These are phyloP conservation scores for Mycocentrospora acerina DNA, from an alignment of 2,329 filamentous ascomycete genomes.

Conservation along the genomic window DNA sequence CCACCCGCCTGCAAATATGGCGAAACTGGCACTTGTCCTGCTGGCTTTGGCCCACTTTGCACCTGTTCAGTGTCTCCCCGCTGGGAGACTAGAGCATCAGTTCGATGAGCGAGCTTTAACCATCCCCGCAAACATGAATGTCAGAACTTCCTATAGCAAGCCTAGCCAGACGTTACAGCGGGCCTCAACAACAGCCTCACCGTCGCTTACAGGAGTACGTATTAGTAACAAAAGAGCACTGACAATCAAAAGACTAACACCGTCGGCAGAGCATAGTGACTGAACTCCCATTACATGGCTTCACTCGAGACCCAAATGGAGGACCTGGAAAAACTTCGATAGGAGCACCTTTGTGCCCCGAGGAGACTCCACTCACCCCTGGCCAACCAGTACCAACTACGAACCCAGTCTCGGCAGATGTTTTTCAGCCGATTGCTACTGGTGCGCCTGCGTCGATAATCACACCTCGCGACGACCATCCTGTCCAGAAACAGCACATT, in stretches of 20 bases:
- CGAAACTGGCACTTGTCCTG: slow-evolving; percentile 24
- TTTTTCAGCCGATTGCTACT: slow-evolving; percentile 47
- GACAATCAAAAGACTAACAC: slow-evolving; percentile 5
- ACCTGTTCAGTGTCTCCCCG: slow-evolving; percentile 26
- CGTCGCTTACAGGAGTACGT: slow-evolving; percentile 33
- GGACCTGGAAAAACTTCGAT: slow-evolving; percentile 20
- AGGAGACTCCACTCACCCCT: slow-evolving; percentile 30
- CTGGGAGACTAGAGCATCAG: slow-evolving; percentile 14
- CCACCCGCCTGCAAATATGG: slow-evolving; percentile 21
- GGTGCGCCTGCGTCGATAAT: slow-evolving; percentile 44
- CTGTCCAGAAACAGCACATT: slow-evolving; percentile 42
- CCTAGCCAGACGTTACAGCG: slow-evolving; percentile 31
- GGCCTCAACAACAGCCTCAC: slow-evolving; percentile 22
- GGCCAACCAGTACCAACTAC: slow-evolving; percentile 24
- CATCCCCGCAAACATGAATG: slow-evolving; percentile 17
- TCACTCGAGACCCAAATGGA: slow-evolving; percentile 28
- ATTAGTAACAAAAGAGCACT: not conserved
- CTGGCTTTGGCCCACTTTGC: slow-evolving; percentile 26
- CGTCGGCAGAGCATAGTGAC: slow-evolving; percentile 30
- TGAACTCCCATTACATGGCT: slow-evolving; percentile 32
- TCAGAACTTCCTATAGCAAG: slow-evolving; percentile 36
- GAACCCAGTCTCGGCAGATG: slow-evolving; percentile 20
- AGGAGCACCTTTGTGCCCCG: slow-evolving; percentile 25
- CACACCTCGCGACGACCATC: slow-evolving; percentile 41
- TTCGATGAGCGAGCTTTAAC: slow-evolving; percentile 27